Conservation (phyloP, 805 yeast genomes). For the Pichia nanzhaoensis region DNA sequence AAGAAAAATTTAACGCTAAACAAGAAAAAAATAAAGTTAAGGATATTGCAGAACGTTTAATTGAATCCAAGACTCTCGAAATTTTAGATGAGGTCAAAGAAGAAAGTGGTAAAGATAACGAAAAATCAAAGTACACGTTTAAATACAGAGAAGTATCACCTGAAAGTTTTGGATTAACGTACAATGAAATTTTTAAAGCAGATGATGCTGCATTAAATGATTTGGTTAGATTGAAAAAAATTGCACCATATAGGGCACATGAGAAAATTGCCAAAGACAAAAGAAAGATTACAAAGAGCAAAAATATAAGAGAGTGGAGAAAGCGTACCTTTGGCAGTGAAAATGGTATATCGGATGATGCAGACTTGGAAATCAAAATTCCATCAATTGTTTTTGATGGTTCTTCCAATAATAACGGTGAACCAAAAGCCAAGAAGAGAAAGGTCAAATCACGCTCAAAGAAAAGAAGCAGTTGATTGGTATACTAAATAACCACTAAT, state of each 20-base stretch:
- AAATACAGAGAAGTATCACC: conserved; percentile 94
- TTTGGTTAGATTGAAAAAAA: conserved; percentile 80
- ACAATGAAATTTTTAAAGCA: conserved; percentile 84
- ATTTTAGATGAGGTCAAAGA: conserved; percentile 64
- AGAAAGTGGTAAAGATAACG: conserved; percentile 53
- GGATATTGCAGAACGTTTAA: conserved; percentile 67
- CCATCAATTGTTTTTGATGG: conserved; percentile 24
- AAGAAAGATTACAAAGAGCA: conserved; percentile 77
- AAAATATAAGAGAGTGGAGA: conserved; percentile 84
- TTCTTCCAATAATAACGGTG: conserved; percentile 11
- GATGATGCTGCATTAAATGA: conserved; percentile 81
- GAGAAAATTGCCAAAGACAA: conserved; percentile 70
- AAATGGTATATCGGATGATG: conserved; percentile 23
- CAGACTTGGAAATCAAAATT: conserved; percentile 19
- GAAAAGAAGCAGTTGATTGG: conserved; percentile 1
- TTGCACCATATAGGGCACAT: conserved; percentile 84
- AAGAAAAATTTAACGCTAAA: conserved; percentile 47
- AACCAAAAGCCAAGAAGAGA: conserved; percentile 22
- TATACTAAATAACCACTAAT: too few relatives aligned
- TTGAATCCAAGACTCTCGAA: conserved; percentile 63
- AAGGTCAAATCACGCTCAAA: conserved; percentile 3
- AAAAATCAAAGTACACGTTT: conserved; percentile 46
- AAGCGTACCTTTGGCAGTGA: conserved; percentile 62
- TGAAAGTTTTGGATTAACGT: conserved; percentile 78
- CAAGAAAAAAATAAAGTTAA: conserved; percentile 55